Percentiles rank a stretch among this genome's conserved stretches.
Evolutionary conservation across 2,329 filamentous ascomycete genomes (phyloP).

Genomic region (Penicillium sp.): DNA sequence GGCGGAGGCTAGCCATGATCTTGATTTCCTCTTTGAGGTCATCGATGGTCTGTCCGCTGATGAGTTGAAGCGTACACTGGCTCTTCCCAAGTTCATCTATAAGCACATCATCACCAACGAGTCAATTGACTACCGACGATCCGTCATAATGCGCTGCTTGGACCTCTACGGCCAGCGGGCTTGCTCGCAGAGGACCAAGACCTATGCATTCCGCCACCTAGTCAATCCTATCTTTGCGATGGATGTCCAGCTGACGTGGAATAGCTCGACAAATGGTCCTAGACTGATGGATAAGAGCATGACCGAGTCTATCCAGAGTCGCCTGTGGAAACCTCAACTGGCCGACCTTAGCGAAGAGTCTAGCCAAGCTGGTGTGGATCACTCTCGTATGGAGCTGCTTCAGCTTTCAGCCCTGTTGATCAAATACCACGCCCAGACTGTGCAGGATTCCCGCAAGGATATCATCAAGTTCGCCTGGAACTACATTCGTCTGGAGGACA

Average conservation of each 20-base stretch:
- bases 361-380: constrained; percentile 82
- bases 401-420: constrained; percentile 93
- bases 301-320: constrained; percentile 85
- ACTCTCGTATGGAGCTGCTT: constrained; percentile 91
- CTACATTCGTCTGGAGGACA: constrained; percentile 95
- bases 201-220: constrained; percentile 85
- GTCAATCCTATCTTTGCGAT: constrained; percentile 96
- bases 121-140: constrained; percentile 81
- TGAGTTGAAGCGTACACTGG: constrained; percentile 73
- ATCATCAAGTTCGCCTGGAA: constrained; percentile 99
- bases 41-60: constrained; percentile 81
- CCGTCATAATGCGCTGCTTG: constrained; percentile 77
- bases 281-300: constrained; percentile 81
- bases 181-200: constrained; percentile 84
- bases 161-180: constrained; percentile 79
- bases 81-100: constrained; percentile 80
- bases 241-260: constrained; percentile 85
- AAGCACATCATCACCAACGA: constrained; percentile 77
- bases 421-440: constrained; percentile 85
- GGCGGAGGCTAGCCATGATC: constrained; percentile 67
- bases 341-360: constrained; percentile 80
- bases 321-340: constrained; percentile 88
- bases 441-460: constrained; percentile 91
- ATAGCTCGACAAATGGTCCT: constrained; percentile 57
- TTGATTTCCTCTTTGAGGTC: constrained; percentile 80